A percentile compares a stretch with the other conserved stretches of the same genome.
Evolutionary conservation across 495 filamentous ascomycete genomes (phyloP).

Genomic region (Lepidopterella palustris): DNA sequence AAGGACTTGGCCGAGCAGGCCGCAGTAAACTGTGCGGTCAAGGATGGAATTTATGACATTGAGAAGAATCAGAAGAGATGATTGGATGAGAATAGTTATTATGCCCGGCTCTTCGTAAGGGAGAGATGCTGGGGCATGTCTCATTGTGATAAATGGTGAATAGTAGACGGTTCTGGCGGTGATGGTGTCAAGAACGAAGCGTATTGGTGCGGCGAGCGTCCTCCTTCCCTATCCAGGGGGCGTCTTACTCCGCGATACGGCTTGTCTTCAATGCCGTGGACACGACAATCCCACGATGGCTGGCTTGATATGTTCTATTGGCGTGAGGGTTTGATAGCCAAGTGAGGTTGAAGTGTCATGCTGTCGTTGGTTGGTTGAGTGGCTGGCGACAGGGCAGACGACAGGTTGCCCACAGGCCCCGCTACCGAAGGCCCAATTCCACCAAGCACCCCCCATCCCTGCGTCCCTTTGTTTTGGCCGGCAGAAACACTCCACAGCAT

Average conservation of each 20-base stretch:
- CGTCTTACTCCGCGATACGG: too few species aligned
- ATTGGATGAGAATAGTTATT: constrained; percentile 50
- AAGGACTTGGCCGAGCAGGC: constrained; percentile 67
- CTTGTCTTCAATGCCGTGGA: too few species aligned
- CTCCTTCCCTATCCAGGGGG: too few species aligned
- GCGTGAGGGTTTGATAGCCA: constrained; percentile 3
- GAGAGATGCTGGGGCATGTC: constrained; percentile 6
- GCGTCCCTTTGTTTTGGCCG: constrained; percentile 12
- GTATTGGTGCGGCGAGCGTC: too few species aligned
- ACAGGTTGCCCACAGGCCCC: constrained; percentile 6
- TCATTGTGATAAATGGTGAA: constrained; percentile 20
- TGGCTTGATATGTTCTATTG: too few species aligned
- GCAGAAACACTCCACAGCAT: constrained; percentile 2
- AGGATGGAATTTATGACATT: constrained; percentile 54
- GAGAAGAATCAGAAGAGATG: constrained; percentile 61
- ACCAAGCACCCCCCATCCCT: too few species aligned
- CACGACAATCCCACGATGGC: too few species aligned
- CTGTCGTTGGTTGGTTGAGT: not conserved
- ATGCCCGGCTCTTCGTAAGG: constrained; percentile 57
- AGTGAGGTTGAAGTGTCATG: not conserved
- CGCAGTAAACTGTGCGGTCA: constrained; percentile 60
- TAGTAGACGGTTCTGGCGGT: too few species aligned
- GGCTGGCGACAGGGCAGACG: not conserved
- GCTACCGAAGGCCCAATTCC: not conserved
- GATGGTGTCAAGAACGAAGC: too few species aligned